Evolutionary conservation across 805 yeast genomes (phyloP), one percentile per base, ranked within the genome.

Genomic region (Yamadazyma sp.): DNA sequence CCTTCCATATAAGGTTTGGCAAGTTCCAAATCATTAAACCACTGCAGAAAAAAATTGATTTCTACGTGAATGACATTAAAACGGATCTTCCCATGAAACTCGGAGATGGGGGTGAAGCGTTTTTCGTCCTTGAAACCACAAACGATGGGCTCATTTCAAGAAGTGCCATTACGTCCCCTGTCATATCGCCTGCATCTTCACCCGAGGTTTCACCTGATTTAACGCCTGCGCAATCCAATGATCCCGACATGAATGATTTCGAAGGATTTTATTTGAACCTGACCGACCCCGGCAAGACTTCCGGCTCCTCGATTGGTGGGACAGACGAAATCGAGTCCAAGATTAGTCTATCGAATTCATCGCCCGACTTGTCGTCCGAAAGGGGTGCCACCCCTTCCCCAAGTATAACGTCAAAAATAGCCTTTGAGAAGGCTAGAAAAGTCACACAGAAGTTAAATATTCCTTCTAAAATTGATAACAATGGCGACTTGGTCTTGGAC

Each of bases 101-200:
- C 30, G 95, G 96, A 11, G 99, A 93, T 44, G 96, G 95, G 6
- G 99, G 99, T 10, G 99, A 93, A 60, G 99, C 98, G 0, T 89
- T 89, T 57, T 93, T 93, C 55, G 98, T 93, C 28, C 91, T 93
- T 64, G 96, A 89, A 53, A 84, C 96, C 1, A 74, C 73, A 26
- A 76, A 73, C 28, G 73, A 73, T 30, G 66, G 65, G 24, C 75
- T 77, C 42, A 81, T 93, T 16, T 95, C 96, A 1, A 70, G 73
- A 38, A 84, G 84, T 41, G 72, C 88, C 46, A 77, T 88, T 48
- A 86, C 96, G 0, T 86, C 95, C 0, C 97, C 97, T 0, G 93
- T 89, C 19, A 63, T 84, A 21, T 77, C 84, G 39, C 81, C 86
- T 1, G 63, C 71, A 5, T 68, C 70, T 34, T 83, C 95, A 15